Evolutionary conservation across 2,329 filamentous ascomycete species (phyloP), one percentile per base, ranked within the genome.

Genomic region (Exophiala lecanii-corni): DNA sequence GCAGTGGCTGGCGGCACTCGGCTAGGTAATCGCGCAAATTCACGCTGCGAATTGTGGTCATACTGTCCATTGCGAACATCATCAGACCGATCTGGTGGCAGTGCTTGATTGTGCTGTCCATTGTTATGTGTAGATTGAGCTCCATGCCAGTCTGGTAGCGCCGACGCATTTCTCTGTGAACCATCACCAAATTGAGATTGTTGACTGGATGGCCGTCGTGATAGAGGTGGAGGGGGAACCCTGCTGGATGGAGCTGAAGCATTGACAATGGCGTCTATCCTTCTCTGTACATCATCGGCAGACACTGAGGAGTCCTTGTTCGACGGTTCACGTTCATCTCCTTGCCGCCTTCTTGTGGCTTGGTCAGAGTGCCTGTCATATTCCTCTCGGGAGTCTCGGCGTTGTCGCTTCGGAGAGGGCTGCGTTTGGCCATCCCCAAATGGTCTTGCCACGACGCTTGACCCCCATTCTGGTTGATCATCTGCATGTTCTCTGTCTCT

Each of bases 401-500:
- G 50, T 5, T 35, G 12, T 18, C 46, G 41, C 35, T 54, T 48
- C 50, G 56, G 39, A 39, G 58, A 36, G 39, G 49, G 32, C 34
- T 38, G 38, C 21, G 38, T 20, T 36, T 41, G 28, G 34, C 39
- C 31, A 20, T 50, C 39, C 5, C 50, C 42, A 12, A 44, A 42
- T 30, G 50, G 45, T 18, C 43, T 45, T 38, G 40, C 36, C 17
- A 44, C 44, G n/a, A 41, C 26, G 19, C 36, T 41, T 13, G 45
- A 43, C 4, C 51, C 54, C 43, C 46, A 49, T 19, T 47, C 47
- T 2, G 43, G 41, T 20, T 36, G 26, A 10, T 53, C 48, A 20
- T 58, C 55, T 16, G 63, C 61, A 3, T 59, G 58, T 32, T 68
- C 66, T 43, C 64, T 59, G 5, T 64, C 67, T 35, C 66, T 63